Conservation (phyloP, 495 filamentous ascomycete species). For the Jackrogersella minutella region DNA sequence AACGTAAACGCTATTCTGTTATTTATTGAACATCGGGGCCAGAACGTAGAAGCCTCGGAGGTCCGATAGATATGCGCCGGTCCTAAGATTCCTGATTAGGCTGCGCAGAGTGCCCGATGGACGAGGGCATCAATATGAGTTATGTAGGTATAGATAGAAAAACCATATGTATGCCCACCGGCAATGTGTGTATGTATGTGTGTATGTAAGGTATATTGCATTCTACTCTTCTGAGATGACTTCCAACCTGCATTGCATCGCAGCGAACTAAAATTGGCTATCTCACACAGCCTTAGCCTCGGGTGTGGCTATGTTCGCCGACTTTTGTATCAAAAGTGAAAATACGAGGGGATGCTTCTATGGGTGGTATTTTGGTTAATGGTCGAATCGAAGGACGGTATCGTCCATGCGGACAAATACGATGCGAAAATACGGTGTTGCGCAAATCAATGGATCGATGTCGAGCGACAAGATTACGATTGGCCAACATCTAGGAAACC, state of each 20-base stretch:
- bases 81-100: constrained; percentile 30
- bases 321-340: constrained; percentile 5
- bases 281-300: background rate
- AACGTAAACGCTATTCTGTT: constrained; percentile 3
- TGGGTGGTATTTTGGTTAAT: constrained; percentile 24
- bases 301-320: constrained; percentile 4
- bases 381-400: constrained; percentile 14
- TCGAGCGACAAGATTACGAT: constrained; percentile 41
- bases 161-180: background rate
- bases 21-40: constrained; percentile 8
- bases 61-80: constrained; percentile 24
- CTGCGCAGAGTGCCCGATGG: constrained; percentile 10
- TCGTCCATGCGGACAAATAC: constrained; percentile 33
- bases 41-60: constrained; percentile 23
- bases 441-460: constrained; percentile 42
- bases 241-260: background rate
- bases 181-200: background rate
- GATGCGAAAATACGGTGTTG: constrained; percentile 44
- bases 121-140: constrained; percentile 15
- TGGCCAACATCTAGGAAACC: constrained; percentile 23
- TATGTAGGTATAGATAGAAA: background rate
- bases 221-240: no score
- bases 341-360: constrained; percentile 28
- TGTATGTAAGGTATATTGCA: no score
- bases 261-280: background rate